A percentile compares a stretch with the other conserved stretches of the same genome.
Evolutionary conservation across 1,284 basidiomycete species (phyloP).

Genomic region (Mycena sp.): DNA sequence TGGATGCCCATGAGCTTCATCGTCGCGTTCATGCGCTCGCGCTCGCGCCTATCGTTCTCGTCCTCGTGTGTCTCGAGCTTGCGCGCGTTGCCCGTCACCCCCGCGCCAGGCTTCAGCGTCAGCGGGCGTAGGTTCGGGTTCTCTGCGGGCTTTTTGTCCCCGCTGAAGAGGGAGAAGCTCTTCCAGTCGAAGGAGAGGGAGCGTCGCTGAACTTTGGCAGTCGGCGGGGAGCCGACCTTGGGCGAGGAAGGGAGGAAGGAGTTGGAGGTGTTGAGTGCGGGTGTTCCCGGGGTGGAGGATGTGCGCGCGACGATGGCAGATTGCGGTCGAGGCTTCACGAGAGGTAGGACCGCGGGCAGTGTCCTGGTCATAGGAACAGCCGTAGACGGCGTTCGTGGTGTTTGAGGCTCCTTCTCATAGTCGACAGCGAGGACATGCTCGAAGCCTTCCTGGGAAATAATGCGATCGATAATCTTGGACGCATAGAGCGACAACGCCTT

Average conservation of each 20-base stretch:
- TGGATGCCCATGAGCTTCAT: slow-evolving; percentile 95
- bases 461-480: slow-evolving; percentile 95
- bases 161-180: slow-evolving; percentile 74
- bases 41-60: slow-evolving; percentile 87
- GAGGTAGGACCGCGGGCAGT: slow-evolving; percentile 43
- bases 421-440: slow-evolving; percentile 93
- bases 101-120: slow-evolving; percentile 73
- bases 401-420: slow-evolving; percentile 70
- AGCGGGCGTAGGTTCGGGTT: slow-evolving; percentile 72
- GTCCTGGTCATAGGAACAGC: slow-evolving; percentile 47
- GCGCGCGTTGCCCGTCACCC: slow-evolving; percentile 64
- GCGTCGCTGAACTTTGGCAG: slow-evolving; percentile 67
- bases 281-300: slow-evolving; percentile 50
- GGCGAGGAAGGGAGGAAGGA: slow-evolving; percentile 50
- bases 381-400: slow-evolving; percentile 46
- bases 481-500: slow-evolving; percentile 94
- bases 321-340: slow-evolving; percentile 67
- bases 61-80: slow-evolving; percentile 85
- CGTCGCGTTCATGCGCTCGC: slow-evolving; percentile 86
- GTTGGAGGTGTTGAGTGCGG: slow-evolving; percentile 41
- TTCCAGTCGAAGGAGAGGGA: slow-evolving; percentile 88
- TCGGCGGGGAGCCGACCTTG: slow-evolving; percentile 43
- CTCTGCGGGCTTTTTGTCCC: slow-evolving; percentile 69
- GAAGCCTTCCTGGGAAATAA: slow-evolving; percentile 93
- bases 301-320: slow-evolving; percentile 64